Base-by-base conservation (phyloP, 2,329 filamentous ascomycete species). In the Fusarium albidum region DNA sequence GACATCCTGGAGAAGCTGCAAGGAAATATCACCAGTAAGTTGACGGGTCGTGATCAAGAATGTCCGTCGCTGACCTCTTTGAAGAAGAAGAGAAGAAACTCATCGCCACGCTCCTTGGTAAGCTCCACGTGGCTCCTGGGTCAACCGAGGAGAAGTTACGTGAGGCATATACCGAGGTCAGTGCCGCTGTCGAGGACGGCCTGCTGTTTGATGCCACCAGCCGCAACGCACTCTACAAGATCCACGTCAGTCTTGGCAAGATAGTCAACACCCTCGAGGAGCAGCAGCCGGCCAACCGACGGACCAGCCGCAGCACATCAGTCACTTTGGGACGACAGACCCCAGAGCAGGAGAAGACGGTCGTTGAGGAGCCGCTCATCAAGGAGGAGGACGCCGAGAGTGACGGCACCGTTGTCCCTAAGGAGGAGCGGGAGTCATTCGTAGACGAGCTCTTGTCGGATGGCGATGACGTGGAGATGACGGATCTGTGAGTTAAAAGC, bases 11-110 rank as follows among this genome's bases (percentile, higher is more conserved):
- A 94, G 60, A 86, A 87, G 52, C 76, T 96, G 2, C 79, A 88
- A 17, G 84, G 84, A 28, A 85, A 82, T 51, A 81, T 86, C 51
- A 85, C 79, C 59, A 90, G 88, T 90, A 84, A 77, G 87, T 78
- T 33, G 5, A 14, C n/a, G 5, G 17, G 2, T 12, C 13, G 13
- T 9, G 10, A 7, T 10, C 42, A 29, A 6, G 17, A 21, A 37
- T 8, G 10, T 12, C 11, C 43, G n/a, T 26, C 43, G 68, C 77
- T 71, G 76, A 69, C 54, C 15, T 2, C 7, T 28, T 55, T 43
- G 70, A 68, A 88, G 89, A 90, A 70, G 92, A 96, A 60, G 93
- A 97, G 73, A 91, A 90, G 76, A 97, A 96, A 71, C 82, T 88
- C 1, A 77, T 95, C 9, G 86, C 91, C 25, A 83, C 87, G 0